These are phyloP conservation scores for Musa troglodytarum DNA, from an alignment of 176 grass and related monocot species.

Conservation along the genomic window DNA sequence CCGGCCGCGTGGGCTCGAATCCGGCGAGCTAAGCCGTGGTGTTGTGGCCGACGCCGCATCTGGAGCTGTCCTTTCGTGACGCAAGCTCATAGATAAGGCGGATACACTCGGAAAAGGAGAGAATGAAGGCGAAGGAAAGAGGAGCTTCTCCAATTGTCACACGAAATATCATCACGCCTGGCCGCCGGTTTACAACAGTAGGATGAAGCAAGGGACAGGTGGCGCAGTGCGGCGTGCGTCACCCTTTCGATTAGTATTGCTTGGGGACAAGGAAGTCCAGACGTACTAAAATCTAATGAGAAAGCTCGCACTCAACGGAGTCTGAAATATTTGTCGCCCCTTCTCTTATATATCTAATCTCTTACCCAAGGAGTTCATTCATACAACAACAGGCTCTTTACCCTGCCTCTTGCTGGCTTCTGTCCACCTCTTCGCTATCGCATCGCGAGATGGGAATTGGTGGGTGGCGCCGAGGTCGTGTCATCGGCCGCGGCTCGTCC, in stretches of 20 bases:
- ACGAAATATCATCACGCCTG: no score
- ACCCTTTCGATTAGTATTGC: no score
- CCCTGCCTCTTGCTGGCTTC: background rate
- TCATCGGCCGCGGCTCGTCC: slow-evolving; percentile 16
- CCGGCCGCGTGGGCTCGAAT: background rate
- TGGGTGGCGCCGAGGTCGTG: slow-evolving; percentile 9
- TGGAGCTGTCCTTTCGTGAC: background rate
- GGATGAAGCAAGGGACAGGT: no score
- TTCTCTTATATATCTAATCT: no score
- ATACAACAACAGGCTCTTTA: background rate
- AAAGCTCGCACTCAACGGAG: no score
- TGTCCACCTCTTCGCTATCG: background rate
- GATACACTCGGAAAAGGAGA: background rate
- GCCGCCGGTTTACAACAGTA: no score
- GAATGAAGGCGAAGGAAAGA: no score
- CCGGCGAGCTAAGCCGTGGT: background rate
- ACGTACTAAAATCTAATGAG: no score
- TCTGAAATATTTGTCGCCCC: no score
- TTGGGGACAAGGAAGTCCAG: no score
- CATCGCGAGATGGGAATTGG: background rate
- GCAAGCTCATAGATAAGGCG: background rate
- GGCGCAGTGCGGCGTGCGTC: no score
- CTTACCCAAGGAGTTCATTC: background rate
- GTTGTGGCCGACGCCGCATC: background rate
- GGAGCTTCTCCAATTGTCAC: no score